Percentiles rank a stretch among this genome's conserved stretches.
Evolutionary conservation across 202 grass and related monocot species (phyloP).

Genomic region (Carex sylvatica): DNA sequence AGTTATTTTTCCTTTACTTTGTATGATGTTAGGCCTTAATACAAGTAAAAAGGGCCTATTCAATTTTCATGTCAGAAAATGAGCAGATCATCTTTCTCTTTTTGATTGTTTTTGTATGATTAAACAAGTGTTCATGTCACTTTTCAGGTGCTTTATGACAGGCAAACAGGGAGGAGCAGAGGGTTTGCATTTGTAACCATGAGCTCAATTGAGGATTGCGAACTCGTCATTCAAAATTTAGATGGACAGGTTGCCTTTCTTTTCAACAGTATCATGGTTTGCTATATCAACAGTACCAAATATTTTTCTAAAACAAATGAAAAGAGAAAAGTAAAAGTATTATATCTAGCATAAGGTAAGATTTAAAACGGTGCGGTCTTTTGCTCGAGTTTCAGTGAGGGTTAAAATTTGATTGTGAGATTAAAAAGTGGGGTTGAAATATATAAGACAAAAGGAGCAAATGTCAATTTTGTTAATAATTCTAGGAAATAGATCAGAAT

Average conservation of each 20-base stretch:
- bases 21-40: not conserved
- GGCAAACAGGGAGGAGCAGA: slow-evolving; percentile 75
- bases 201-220: slow-evolving; percentile 69
- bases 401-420: too few species aligned
- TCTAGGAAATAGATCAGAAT: not conserved
- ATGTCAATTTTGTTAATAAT: not conserved
- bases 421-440: too few species aligned
- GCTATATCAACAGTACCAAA: not conserved
- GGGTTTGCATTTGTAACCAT: slow-evolving; percentile 96
- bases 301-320: not conserved
- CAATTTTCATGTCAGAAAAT: not conserved
- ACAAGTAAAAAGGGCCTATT: not conserved
- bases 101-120: not conserved
- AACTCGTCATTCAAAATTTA: slow-evolving; percentile 75
- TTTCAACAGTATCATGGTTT: too few species aligned
- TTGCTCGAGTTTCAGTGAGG: too few species aligned
- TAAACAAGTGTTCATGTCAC: not conserved
- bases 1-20: not conserved
- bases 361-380: too few species aligned
- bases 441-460: not conserved
- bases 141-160: slow-evolving; percentile 81
- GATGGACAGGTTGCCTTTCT: slow-evolving; percentile 51
- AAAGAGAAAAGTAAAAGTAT: not conserved
- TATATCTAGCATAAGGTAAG: too few species aligned
- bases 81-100: not conserved